phyloP scores from a whole-genome alignment of 208 protist species.

The Acanthamoeba divionensis region DNA sequence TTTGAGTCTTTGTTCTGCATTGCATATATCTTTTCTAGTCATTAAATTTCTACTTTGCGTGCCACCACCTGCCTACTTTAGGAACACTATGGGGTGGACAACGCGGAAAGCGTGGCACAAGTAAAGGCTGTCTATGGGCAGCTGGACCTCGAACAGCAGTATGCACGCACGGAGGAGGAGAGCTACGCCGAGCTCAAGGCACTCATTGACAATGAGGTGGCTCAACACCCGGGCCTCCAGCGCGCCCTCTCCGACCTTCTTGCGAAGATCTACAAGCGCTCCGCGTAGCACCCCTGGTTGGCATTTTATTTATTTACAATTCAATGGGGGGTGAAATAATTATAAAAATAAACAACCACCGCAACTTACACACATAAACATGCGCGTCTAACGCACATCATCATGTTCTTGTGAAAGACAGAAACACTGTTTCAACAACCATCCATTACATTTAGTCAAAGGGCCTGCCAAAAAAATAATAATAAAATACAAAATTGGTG shows the following conservation, averaged over 20 bases:
- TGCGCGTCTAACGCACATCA: too few species aligned
- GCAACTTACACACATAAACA: too few species aligned
- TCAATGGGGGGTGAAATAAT: too few species aligned
- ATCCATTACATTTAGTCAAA: too few species aligned
- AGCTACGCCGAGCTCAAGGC: neutral
- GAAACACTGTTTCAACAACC: too few species aligned
- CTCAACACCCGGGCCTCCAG: neutral
- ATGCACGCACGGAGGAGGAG: conserved; percentile 81
- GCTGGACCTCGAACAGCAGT: conserved; percentile 80
- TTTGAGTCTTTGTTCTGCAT: neutral
- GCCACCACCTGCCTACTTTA: conserved; percentile 71
- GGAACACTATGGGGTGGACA: conserved; percentile 86
- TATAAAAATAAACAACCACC: too few species aligned
- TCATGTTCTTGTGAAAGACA: too few species aligned
- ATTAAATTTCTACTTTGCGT: neutral
- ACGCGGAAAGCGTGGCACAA: conserved; percentile 80
- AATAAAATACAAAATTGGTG: too few species aligned
- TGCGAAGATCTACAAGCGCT: conserved; percentile 42
- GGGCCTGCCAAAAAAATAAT: too few species aligned
- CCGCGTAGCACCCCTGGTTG: too few species aligned
- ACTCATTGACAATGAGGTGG: neutral
- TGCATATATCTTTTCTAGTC: neutral
- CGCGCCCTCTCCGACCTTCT: neutral
- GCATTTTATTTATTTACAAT: too few species aligned
- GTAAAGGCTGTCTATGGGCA: conserved; percentile 90